phyloP scores from a whole-genome alignment of 352 stramenopile genomes.

The Blastocystis sp. region DNA sequence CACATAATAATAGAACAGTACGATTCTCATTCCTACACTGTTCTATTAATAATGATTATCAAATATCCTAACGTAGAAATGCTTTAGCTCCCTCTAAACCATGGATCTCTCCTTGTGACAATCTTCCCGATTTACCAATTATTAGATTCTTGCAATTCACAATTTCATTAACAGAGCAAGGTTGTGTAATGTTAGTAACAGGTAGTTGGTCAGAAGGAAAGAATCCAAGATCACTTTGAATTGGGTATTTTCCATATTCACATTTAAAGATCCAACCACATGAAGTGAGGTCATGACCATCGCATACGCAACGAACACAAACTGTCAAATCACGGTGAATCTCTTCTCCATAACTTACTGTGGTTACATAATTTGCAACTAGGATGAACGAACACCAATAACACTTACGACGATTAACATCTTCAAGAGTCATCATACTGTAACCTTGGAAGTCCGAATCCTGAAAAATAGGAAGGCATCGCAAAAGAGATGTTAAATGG shows the following conservation, averaged over 20 bases:
- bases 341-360: background rate
- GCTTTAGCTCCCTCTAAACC: background rate
- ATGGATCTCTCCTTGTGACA: background rate
- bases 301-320: background rate
- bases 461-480: background rate
- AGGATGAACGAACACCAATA: background rate
- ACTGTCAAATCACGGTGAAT: background rate
- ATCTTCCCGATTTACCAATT: background rate
- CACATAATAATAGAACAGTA: background rate
- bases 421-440: background rate
- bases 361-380: background rate
- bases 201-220: background rate
- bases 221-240: background rate
- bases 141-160: background rate
- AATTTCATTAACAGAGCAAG: background rate
- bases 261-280: background rate
- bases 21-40: background rate
- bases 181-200: background rate
- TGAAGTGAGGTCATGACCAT: background rate
- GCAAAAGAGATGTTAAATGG: background rate
- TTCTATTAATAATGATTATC: background rate
- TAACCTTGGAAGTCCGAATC: background rate
- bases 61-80: background rate
- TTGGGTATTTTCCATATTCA: too few species aligned
- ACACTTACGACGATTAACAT: background rate